A percentile compares a stretch with the other conserved stretches of the same genome.
Evolutionary conservation across 257 asterid genomes (phyloP).

Genomic region (Phtheirospermum japonicum): DNA sequence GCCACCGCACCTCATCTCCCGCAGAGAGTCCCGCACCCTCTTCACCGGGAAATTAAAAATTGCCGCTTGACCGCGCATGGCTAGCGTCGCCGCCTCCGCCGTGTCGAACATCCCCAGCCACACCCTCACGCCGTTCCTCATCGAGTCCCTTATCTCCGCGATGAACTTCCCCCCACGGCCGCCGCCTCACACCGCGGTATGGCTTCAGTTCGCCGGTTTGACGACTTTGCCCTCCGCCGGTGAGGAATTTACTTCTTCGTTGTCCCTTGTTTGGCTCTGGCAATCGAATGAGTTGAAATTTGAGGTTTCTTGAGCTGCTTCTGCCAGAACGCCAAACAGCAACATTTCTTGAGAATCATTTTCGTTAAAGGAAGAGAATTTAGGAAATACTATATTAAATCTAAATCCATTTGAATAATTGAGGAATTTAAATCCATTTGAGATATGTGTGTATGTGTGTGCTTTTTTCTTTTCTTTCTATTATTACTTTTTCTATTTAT

Average conservation of each 20-base stretch:
- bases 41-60: constrained; percentile 70
- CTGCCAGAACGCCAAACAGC: constrained; percentile 31
- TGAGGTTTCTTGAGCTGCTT: constrained; percentile 25
- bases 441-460: no score
- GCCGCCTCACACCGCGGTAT: constrained; percentile 68
- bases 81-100: no score
- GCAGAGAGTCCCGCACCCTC: constrained; percentile 53
- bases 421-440: no score
- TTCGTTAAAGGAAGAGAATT: constrained; percentile 41
- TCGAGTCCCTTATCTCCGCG: no score
- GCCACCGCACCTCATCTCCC: constrained; percentile 38
- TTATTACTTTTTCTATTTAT: no score
- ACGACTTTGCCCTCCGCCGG: background rate
- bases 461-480: no score
- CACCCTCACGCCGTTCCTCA: no score
- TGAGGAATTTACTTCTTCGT: constrained; percentile 43
- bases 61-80: constrained; percentile 64
- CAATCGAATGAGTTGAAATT: no score
- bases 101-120: no score
- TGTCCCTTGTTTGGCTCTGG: constrained; percentile 31
- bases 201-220: constrained; percentile 24
- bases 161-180: constrained; percentile 93
- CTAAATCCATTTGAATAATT: no score
- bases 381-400: no score
- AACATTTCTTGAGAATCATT: constrained; percentile 44